A percentile compares a stretch with the other conserved stretches of the same genome.
phyloP scores from a whole-genome alignment of 164 flowering plant genomes.

The Umbilicus rupestris region DNA sequence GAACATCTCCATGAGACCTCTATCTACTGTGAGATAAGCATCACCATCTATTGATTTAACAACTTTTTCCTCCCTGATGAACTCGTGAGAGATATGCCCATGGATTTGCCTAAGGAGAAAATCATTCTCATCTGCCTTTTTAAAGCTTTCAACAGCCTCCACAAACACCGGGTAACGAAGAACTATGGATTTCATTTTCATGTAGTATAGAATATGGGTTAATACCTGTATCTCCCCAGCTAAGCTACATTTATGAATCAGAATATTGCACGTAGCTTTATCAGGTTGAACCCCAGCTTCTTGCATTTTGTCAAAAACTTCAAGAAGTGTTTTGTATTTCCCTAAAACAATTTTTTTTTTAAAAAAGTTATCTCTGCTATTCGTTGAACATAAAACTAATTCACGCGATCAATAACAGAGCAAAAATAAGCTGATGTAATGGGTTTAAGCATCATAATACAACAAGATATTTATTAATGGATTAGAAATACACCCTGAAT shows the following conservation, averaged over 20 bases:
- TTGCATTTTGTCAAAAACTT: constrained; percentile 78
- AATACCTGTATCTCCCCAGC: constrained; percentile 42
- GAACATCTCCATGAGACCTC: constrained; percentile 29
- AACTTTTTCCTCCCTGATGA: constrained; percentile 12
- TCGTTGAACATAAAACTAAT: background rate
- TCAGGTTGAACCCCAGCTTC: constrained; percentile 73
- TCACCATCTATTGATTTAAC: constrained; percentile 12
- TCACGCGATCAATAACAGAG: no score
- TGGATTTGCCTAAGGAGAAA: constrained; percentile 57
- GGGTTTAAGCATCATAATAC: no score
- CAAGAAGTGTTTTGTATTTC: constrained; percentile 51
- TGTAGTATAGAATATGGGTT: constrained; percentile 45
- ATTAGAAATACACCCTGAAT: no score
- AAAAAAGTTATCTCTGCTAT: background rate
- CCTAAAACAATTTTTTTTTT: constrained; percentile 47
- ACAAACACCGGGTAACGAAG: constrained; percentile 65
- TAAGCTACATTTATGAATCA: constrained; percentile 56
- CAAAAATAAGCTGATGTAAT: no score
- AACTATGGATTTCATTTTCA: constrained; percentile 56
- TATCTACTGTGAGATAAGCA: constrained; percentile 21
- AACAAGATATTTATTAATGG: no score
- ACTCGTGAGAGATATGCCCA: constrained; percentile 44
- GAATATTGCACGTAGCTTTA: constrained; percentile 80
- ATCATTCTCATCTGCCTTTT: constrained; percentile 44
- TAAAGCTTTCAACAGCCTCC: constrained; percentile 42